Conservation (phyloP, 2,329 filamentous ascomycete genomes). For the Bimuria novae-zelandiae region DNA sequence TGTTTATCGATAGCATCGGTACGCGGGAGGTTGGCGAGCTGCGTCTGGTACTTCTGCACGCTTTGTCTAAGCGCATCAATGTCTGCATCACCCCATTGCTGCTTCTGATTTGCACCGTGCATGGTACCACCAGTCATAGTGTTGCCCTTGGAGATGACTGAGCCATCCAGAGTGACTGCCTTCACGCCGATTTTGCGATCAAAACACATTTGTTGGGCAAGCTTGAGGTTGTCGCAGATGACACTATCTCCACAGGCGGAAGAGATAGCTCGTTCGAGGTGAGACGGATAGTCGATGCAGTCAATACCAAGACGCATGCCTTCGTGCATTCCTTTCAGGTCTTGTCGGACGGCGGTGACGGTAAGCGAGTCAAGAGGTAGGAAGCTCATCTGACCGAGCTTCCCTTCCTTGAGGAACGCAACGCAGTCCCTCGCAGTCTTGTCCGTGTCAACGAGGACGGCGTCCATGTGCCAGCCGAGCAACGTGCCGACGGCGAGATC, state of each 20-base stretch:
- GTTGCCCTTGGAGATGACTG: conserved; percentile 93
- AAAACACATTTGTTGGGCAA: conserved; percentile 90
- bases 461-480: conserved; percentile 89
- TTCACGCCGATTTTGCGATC: conserved; percentile 85
- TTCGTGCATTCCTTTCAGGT: conserved; percentile 84
- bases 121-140: conserved; percentile 95
- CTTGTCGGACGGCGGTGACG: conserved; percentile 86
- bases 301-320: conserved; percentile 89
- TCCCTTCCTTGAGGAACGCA: conserved; percentile 88
- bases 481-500: conserved; percentile 92
- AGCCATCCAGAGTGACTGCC: conserved; percentile 92
- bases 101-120: conserved; percentile 68
- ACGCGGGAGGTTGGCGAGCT: conserved; percentile 80
- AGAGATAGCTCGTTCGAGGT: conserved; percentile 87
- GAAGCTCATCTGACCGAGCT: conserved; percentile 86
- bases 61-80: conserved; percentile 81
- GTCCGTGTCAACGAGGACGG: conserved; percentile 92
- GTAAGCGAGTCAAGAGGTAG: conserved; percentile 98
- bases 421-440: conserved; percentile 95
- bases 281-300: conserved; percentile 89
- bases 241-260: conserved; percentile 95
- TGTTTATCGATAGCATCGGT: conserved; percentile 74
- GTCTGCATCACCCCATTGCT: conserved; percentile 87
- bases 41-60: conserved; percentile 74
- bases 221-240: conserved; percentile 84